phyloP scores from a whole-genome alignment of 73 alveolate species.

The Stentor roeselii region DNA sequence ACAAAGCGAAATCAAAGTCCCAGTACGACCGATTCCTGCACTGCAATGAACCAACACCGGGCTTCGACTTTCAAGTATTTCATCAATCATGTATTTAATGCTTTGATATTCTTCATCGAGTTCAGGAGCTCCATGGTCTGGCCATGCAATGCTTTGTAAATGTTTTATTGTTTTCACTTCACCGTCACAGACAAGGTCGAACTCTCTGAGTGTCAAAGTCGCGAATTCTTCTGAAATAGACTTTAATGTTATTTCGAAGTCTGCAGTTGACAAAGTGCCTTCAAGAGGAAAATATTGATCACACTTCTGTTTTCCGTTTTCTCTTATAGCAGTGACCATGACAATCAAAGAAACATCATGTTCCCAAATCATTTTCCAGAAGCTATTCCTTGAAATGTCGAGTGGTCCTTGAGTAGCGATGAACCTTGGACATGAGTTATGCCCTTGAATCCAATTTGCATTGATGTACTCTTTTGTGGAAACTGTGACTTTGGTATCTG shows the following conservation, averaged over 20 bases:
- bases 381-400: conserved; percentile 57
- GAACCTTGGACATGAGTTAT: conserved; percentile 47
- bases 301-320: conserved; percentile 78
- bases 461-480: conserved; percentile 47
- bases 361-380: conserved; percentile 87
- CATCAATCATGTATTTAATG: conserved; percentile 51
- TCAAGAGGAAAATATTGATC: conserved; percentile 78
- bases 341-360: conserved; percentile 60
- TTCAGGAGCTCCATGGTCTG: conserved; percentile 86
- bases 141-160: conserved; percentile 76
- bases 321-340: conserved; percentile 71
- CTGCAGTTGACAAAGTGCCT: conserved; percentile 33
- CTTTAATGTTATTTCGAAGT: conserved; percentile 45
- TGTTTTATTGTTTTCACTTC: conserved; percentile 60
- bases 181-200: conserved; percentile 36
- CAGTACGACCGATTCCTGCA: conserved; percentile 94
- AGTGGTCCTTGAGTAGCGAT: conserved; percentile 91
- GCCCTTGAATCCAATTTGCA: conserved; percentile 51
- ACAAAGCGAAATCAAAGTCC: conserved; percentile 70
- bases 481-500: conserved; percentile 51
- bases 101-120: conserved; percentile 51
- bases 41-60: conserved; percentile 81
- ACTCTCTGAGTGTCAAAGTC: conserved; percentile 49
- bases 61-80: conserved; percentile 28
- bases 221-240: conserved; percentile 50